These are phyloP conservation scores for Hypholoma fasciculare DNA, from an alignment of 768 basidiomycete species.

Conservation along the genomic window DNA sequence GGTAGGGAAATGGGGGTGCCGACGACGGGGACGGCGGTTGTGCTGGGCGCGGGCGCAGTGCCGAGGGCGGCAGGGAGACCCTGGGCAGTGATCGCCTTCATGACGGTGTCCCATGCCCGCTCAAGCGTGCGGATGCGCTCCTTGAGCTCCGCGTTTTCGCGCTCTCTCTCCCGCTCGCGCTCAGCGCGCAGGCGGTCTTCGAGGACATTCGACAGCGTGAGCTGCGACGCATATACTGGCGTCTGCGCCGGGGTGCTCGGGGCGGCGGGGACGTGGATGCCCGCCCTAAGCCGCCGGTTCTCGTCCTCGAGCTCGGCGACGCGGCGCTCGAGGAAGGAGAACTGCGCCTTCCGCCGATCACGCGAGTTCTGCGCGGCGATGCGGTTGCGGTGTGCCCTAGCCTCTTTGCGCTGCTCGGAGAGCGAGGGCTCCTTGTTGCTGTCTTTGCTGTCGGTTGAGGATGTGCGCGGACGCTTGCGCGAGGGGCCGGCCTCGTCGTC, in stretches of 20 bases:
- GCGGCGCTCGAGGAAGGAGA: conserved; percentile 60
- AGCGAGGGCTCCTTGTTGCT: conserved; percentile 30
- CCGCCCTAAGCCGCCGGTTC: conserved; percentile 70
- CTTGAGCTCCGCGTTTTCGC: conserved; percentile 74
- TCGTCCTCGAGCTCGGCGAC: conserved; percentile 81
- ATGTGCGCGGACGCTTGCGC: conserved; percentile 69
- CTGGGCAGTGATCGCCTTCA: conserved; percentile 72
- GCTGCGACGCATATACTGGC: conserved; percentile 15
- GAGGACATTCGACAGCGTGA: conserved; percentile 22
- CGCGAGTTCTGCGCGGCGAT: conserved; percentile 94
- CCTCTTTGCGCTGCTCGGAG: conserved; percentile 82
- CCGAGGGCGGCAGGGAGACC: conserved; percentile 53
- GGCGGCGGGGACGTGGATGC: conserved; percentile 18
- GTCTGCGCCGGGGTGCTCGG: conserved; percentile 16
- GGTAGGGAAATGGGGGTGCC: no score
- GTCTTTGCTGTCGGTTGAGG: conserved; percentile 16
- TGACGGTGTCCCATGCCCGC: conserved; percentile 78
- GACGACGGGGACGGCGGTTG: conserved; percentile 25
- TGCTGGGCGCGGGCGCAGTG: conserved; percentile 19
- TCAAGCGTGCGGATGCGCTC: conserved; percentile 80
- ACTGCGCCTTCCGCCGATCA: conserved; percentile 88
- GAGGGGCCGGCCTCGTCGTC: conserved; percentile 45
- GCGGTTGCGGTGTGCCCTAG: conserved; percentile 87
- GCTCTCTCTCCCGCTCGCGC: conserved; percentile 55
- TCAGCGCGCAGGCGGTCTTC: conserved; percentile 31